A percentile compares a stretch with the other conserved stretches of the same genome.
Conservation (phyloP, 2,329 filamentous ascomycete genomes). For the Penicillium palitans region DNA sequence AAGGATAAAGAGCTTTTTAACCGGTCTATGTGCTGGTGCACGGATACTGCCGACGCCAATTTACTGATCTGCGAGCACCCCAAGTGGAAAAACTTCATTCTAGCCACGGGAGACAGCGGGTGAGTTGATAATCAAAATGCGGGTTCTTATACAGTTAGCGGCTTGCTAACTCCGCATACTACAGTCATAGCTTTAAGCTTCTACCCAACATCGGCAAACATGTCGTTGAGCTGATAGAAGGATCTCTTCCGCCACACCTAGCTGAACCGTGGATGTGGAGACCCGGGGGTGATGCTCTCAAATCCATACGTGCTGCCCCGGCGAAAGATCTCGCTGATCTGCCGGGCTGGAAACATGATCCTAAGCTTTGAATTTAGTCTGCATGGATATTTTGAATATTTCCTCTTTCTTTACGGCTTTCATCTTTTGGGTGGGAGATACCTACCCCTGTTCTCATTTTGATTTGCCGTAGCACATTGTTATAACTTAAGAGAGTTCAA, state of each 20-base stretch:
- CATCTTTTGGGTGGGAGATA: background rate
- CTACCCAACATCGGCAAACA: background rate
- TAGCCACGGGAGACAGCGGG: background rate
- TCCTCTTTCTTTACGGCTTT: background rate
- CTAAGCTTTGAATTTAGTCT: background rate
- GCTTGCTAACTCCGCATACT: background rate
- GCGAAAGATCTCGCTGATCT: background rate
- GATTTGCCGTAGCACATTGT: background rate
- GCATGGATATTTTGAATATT: background rate
- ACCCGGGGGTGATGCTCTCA: background rate
- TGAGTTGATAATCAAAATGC: background rate
- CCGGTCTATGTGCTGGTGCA: background rate
- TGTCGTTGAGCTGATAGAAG: background rate
- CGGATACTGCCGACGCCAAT: background rate
- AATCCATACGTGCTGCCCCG: background rate
- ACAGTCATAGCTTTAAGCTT: background rate
- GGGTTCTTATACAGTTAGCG: too few relatives aligned
- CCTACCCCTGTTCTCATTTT: background rate
- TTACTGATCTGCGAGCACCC: background rate
- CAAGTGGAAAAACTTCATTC: background rate
- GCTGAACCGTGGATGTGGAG: background rate
- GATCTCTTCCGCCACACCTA: background rate
- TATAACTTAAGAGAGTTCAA: too few relatives aligned
- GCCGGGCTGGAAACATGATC: background rate
- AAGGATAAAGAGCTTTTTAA: background rate